These are phyloP conservation scores for Craterostigma plantagineum DNA, from an alignment of 257 asterid genomes.

Conservation along the genomic window DNA sequence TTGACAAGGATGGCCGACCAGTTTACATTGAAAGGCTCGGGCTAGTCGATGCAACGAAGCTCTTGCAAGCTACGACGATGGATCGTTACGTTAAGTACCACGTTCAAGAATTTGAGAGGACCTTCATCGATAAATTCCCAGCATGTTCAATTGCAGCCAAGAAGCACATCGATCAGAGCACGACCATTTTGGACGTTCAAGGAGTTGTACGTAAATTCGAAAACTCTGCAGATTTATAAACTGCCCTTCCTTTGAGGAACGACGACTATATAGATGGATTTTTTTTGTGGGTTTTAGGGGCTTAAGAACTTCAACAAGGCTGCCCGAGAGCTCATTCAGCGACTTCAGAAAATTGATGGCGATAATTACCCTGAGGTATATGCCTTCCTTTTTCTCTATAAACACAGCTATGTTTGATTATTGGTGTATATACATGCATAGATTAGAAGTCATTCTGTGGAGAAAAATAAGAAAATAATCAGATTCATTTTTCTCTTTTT, in stretches of 20 bases:
- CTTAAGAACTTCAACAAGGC: constrained; percentile 74
- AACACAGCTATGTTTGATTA: too few species aligned
- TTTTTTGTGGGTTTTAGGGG: constrained; percentile 56
- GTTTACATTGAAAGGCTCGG: too few species aligned
- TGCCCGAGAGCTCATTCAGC: constrained; percentile 83
- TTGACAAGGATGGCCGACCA: too few species aligned
- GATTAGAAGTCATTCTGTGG: too few species aligned
- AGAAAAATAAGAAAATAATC: not conserved
- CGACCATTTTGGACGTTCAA: constrained; percentile 92
- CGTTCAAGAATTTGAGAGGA: too few species aligned
- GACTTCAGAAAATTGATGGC: constrained; percentile 82
- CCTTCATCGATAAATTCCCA: too few species aligned
- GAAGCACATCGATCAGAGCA: constrained; percentile 89
- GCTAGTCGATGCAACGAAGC: too few species aligned
- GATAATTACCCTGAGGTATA: constrained; percentile 98
- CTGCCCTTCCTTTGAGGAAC: too few species aligned
- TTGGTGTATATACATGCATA: too few species aligned
- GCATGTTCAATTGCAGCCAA: constrained; percentile 88
- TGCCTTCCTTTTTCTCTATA: not conserved
- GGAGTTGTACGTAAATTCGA: constrained; percentile 95
- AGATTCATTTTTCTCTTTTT: not conserved
- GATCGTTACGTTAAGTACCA: too few species aligned
- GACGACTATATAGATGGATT: not conserved
- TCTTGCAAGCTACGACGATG: too few species aligned
- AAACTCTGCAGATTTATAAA: too few species aligned